Conservation (phyloP, 2,329 filamentous ascomycete genomes). For the Dendryphion nanum region DNA sequence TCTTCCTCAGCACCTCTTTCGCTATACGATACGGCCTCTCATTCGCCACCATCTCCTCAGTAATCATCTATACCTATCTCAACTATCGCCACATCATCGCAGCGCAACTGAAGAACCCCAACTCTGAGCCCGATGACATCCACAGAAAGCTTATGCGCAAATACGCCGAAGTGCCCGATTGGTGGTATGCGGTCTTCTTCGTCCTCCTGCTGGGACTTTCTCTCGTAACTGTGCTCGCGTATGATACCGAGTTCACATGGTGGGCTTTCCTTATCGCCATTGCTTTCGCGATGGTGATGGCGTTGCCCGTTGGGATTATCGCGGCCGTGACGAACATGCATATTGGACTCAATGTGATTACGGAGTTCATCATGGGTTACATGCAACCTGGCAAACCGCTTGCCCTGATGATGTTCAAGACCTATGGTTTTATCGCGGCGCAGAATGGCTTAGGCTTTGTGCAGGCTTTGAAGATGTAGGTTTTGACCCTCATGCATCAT, state of each 20-base stretch:
- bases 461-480: too few relatives aligned
- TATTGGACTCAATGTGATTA: constrained; percentile 17
- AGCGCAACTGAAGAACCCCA: constrained; percentile 34
- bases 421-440: constrained; percentile 27
- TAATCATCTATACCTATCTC: constrained; percentile 35
- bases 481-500: too few relatives aligned
- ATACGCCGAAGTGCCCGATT: constrained; percentile 33
- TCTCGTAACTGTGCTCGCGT: constrained; percentile 24
- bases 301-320: constrained; percentile 61
- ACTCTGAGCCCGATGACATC: constrained; percentile 32
- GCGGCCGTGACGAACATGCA: constrained; percentile 55
- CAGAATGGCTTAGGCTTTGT: too few relatives aligned
- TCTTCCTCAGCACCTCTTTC: constrained; percentile 39
- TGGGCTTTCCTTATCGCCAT: constrained; percentile 23
- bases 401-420: constrained; percentile 54
- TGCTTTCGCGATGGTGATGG: constrained; percentile 55
- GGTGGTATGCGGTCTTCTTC: constrained; percentile 54
- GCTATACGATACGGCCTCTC: constrained; percentile 39
- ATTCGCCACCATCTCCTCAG: constrained; percentile 38
- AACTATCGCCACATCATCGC: constrained; percentile 38
- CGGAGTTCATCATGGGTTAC: constrained; percentile 48
- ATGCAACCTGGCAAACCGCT: constrained; percentile 49
- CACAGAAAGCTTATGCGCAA: constrained; percentile 33
- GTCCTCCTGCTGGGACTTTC: constrained; percentile 43
- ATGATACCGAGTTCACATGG: constrained; percentile 43